Evolutionary conservation across 192 early-diverging fungal genomes (phyloP), one percentile per base, ranked within the genome.

Genomic region (Chytriomyces sp.): DNA sequence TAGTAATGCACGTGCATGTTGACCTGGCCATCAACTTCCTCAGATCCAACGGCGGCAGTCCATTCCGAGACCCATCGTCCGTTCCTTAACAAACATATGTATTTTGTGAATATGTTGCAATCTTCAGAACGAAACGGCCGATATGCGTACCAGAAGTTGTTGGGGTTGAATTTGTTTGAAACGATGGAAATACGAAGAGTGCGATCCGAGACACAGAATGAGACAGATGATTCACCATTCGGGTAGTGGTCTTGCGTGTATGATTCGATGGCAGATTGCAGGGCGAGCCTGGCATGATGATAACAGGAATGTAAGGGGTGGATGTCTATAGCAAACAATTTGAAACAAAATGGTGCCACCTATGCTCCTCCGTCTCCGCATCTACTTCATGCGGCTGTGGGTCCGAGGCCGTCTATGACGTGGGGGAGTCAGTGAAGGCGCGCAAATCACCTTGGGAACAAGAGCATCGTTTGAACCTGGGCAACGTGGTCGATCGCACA

Each of bases 1-100:
- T 95, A 99, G 78, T 99, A 99, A 73, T 99, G 98, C 19, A 99
- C 94, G 49, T 90, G 82, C 26, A 93, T 91, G 72, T 89, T 88
- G 31, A 91, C 73, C 17, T 76, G 81, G 2, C 95, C 96, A 55
- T 85, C 90, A 14, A 96, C 63, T 12, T 88, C 81, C 37, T 72
- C 77, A 0, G 84, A 75, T 17, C 77, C 82, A n/a, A 84, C 74
- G 56, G 89, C 66, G 52, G 89, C 84, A 10, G 81, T 86, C 94
- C 94, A 98, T 28, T 86, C 72, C 5, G 96, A 90, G 19, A 93
- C 86, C 94, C 94, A 97, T 64, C 93, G 86, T 54, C 96, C 98
- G 83, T 94, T 96, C 90, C 92, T 92, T 19, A 28, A 44, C 14
- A 52, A 34, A 53, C 39, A 41, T 17, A 49, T 4, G 26, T 8